Percentiles rank a stretch among this genome's conserved stretches.
Evolutionary conservation across 2,329 filamentous ascomycete genomes (phyloP).

Genomic region (Trichoderma cornu-damae): DNA sequence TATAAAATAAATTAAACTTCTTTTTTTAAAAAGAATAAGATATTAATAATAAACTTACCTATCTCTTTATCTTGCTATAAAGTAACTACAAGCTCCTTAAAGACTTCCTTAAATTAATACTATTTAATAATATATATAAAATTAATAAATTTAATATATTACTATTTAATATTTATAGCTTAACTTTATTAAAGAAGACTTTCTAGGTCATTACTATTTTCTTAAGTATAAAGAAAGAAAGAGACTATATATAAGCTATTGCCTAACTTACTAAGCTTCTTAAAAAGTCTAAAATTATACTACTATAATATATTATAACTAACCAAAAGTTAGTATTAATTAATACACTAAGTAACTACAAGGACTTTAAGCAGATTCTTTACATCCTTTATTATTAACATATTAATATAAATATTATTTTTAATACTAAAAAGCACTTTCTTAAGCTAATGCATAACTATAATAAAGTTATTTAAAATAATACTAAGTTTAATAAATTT

Average conservation of each 20-base stretch:
- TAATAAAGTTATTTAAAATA: neutral
- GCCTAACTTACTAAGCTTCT: neutral
- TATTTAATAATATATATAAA: neutral
- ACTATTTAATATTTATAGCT: neutral
- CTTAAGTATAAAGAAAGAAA: neutral
- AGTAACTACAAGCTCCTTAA: too few species aligned
- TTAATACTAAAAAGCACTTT: neutral
- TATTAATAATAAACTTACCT: neutral
- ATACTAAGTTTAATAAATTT: neutral
- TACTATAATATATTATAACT: neutral
- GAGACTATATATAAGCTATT: neutral
- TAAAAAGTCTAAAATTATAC: neutral
- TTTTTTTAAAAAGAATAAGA: too few species aligned
- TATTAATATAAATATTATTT: neutral
- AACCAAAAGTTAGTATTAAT: neutral
- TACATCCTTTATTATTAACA: neutral
- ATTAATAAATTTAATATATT: neutral
- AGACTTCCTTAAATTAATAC: too few species aligned
- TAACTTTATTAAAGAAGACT: neutral
- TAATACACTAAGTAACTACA: neutral
- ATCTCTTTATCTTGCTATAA: too few species aligned
- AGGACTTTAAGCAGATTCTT: too few species aligned
- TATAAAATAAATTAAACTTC: too few species aligned
- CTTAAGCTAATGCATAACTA: neutral
- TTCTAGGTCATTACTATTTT: neutral